Conservation (phyloP, 2,329 filamentous ascomycete genomes). For the Cercospora nicotianae region DNA sequence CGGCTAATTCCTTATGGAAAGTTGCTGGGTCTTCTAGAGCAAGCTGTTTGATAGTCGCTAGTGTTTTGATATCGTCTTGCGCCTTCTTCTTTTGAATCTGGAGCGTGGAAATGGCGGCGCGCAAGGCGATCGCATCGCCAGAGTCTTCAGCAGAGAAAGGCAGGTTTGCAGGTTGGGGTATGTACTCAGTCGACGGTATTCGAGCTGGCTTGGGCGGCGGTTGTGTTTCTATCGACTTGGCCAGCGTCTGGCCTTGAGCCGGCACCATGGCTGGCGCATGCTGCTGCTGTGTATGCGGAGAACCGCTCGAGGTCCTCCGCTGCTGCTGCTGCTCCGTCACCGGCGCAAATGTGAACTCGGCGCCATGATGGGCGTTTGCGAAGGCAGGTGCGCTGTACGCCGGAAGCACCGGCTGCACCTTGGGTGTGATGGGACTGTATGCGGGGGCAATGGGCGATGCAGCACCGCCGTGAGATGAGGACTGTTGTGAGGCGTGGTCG, state of each 20-base stretch:
- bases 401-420: constrained; percentile 35
- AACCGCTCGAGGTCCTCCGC: background rate
- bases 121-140: constrained; percentile 82
- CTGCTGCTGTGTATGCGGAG: constrained; percentile 4
- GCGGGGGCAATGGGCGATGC: constrained; percentile 31
- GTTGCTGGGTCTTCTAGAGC: constrained; percentile 69
- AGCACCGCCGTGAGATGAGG: constrained; percentile 14
- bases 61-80: constrained; percentile 68
- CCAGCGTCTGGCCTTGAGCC: constrained; percentile 4
- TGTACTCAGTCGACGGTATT: constrained; percentile 38
- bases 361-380: constrained; percentile 25
- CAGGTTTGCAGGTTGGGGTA: constrained; percentile 45
- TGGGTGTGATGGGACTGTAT: constrained; percentile 40
- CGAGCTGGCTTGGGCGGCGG: constrained; percentile 9
- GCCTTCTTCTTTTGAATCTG: constrained; percentile 83
- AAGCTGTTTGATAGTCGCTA: constrained; percentile 68
- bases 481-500: background rate
- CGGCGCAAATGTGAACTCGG: constrained; percentile 23
- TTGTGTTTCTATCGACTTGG: constrained; percentile 2
- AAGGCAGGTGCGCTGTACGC: constrained; percentile 19
- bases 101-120: constrained; percentile 79
- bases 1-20: constrained; percentile 68
- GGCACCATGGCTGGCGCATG: background rate
- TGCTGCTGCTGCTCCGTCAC: background rate
- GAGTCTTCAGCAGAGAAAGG: constrained; percentile 59